phyloP scores from a whole-genome alignment of 2,329 filamentous ascomycete genomes.

The Cladosporium sp. region DNA sequence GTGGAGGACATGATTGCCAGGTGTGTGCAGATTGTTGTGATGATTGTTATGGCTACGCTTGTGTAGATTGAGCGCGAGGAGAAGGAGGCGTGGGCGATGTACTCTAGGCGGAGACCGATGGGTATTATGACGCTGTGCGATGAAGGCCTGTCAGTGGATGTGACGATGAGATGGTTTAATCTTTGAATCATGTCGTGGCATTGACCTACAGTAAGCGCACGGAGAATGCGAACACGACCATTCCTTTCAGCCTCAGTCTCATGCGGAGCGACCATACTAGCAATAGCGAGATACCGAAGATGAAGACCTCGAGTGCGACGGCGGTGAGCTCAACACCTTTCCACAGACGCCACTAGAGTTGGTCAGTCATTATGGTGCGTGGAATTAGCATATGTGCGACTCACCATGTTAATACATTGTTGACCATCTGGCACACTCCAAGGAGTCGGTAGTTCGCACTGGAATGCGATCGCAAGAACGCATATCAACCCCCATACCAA shows the following conservation, averaged over 20 bases:
- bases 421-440: slow-evolving; percentile 17
- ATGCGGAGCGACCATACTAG: slow-evolving; percentile 27
- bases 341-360: slow-evolving; percentile 16
- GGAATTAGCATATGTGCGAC: neutral
- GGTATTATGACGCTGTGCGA: slow-evolving; percentile 4
- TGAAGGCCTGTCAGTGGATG: neutral
- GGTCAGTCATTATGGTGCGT: neutral
- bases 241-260: slow-evolving; percentile 19
- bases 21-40: slow-evolving; percentile 24
- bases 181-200: too few relatives aligned
- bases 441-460: slow-evolving; percentile 22
- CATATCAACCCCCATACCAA: slow-evolving; percentile 16
- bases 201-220: slow-evolving; percentile 22
- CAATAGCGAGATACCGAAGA: slow-evolving; percentile 19
- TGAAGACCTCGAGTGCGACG: slow-evolving; percentile 20
- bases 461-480: slow-evolving; percentile 18
- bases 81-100: neutral
- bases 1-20: slow-evolving; percentile 27
- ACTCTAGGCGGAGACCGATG: slow-evolving; percentile 1
- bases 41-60: slow-evolving; percentile 19
- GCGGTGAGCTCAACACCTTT: slow-evolving; percentile 17
- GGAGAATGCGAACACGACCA: slow-evolving; percentile 22
- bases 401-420: slow-evolving; percentile 17
- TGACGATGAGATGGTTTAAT: too few relatives aligned
- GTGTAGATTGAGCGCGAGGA: slow-evolving; percentile 10